Evolutionary conservation across 179 eudicot species (phyloP).

Genomic region (Actinidia polygama): DNA sequence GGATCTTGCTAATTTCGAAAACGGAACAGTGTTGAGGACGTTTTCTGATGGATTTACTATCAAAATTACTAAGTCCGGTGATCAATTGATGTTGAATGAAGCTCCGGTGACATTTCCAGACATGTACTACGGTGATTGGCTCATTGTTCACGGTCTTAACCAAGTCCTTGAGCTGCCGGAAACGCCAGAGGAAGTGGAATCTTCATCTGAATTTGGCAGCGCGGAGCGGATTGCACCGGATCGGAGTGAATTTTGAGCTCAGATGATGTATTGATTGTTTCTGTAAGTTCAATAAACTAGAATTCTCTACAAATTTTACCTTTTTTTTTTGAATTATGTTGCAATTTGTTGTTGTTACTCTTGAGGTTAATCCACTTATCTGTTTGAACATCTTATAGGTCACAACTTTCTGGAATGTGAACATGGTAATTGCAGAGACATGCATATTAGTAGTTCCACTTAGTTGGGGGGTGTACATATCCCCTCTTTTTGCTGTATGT

Average conservation of each 20-base stretch:
- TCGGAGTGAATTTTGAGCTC: constrained; percentile 20
- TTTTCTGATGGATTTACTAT: constrained; percentile 5
- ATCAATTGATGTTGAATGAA: constrained; percentile 2
- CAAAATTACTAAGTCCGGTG: not conserved
- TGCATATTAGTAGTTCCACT: not conserved
- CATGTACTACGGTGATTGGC: constrained; percentile 17
- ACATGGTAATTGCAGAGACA: not conserved
- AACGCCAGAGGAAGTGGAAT: not conserved
- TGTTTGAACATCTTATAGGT: not conserved
- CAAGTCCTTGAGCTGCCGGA: not conserved
- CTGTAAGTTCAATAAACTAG: not conserved
- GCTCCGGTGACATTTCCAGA: constrained; percentile 13
- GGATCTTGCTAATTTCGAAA: not conserved
- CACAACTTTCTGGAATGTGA: not conserved
- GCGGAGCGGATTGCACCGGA: not conserved
- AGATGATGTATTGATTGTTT: not conserved
- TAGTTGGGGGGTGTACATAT: not conserved
- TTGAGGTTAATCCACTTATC: not conserved
- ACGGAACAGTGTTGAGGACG: constrained; percentile 13
- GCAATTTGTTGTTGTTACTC: too few species aligned
- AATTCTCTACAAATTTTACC: too few species aligned
- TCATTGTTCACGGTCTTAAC: constrained; percentile 18
- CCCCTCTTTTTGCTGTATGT: not conserved
- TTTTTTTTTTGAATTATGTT: too few species aligned
- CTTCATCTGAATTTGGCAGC: constrained; percentile 1